Evolutionary conservation across 257 asterid species (phyloP), one percentile per base, ranked within the genome.

Genomic region (Mentha longifolia): DNA sequence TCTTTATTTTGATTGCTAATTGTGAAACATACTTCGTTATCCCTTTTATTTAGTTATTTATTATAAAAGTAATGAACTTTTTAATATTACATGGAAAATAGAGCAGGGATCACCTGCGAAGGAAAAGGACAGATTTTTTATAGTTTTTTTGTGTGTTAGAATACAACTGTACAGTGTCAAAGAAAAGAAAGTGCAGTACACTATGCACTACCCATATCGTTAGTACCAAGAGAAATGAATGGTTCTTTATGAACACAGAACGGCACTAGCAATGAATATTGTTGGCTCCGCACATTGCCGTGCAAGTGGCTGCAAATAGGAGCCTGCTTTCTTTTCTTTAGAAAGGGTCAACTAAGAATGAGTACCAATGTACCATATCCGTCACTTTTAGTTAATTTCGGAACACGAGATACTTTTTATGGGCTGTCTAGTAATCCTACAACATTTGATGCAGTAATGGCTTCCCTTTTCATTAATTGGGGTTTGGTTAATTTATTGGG

Each of bases 201-300:
- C 31, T 39, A 4, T 73, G 78, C 80, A 68, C 17, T 20, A 25
- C 55, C 17, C 5, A 17, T 46, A n/a, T 52, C 61, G 82, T 64
- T 76, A 63, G 51, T 68, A 64, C 77, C 84, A 47, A 79, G 76
- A 74, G 50, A 68, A 56, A 68, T 47, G 76, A 75, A 65, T 58
- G 76, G 70, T 76, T 55, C 71, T 52, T 73, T 65, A 71, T 69
- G 61, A 72, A 62, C 73, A 68, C 52, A 41, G 75, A 65, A 58
- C 74, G 63, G 49, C 41, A 65, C 70, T 65, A 25, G 19, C 62
- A 2, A 65, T 73, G 63, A 25, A 52, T 37, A 37, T 49, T 55
- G 72, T 64, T 73, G 51, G 67, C 73, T 74, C 19, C 67, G 55
- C 68, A 68, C 52, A 65, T 65, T 60, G 74, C 70, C 46, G 74